Evolutionary conservation across 345 rosid species (phyloP), one percentile per base, ranked within the genome.

Genomic region (Geranium brycei): DNA sequence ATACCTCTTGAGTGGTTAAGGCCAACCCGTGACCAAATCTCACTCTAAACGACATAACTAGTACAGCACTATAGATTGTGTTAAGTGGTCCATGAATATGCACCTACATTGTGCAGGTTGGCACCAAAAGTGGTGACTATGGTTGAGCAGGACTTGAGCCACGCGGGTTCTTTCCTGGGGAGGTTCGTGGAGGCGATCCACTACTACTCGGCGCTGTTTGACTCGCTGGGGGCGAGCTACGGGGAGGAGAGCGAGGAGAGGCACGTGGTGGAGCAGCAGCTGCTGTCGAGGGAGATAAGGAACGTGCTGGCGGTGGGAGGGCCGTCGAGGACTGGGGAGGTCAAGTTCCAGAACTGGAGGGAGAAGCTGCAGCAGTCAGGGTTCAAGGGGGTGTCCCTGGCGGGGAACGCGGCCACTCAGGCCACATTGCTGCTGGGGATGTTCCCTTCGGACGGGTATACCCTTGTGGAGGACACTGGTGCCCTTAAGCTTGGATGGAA

Each of bases 191-290:
- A 93, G 71, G 99, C 99, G 3, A 88, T 93, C 66, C 99, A 93
- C 77, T 93, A 93, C 79, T 93, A 93, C 77, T 93, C 99, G 0
- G 99, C 99, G 0, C 65, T 93, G 59, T 93, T 93, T 19, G 99
- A 93, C 60, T 93, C 99, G 0, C 72, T 93, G 0, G 99, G 99
- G 17, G 97, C 99, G 0, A 88, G 97, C 78, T 87, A 88, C 31
- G 96, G 95, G 0, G 99, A 93, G 70, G 99, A 93, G 81, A 90
- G 97, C 67, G 97, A 93, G 75, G 96, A 93, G 81, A 79, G 99
- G 63, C 97, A 93, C 18, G 95, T 85, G 4, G 99, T 93, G 63
- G 99, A 93, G 76, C 99, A 93, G 71, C 99, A 90, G 80, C 79
- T 93, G 57, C 76, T 93, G 4, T 93, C 99, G 0, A 82, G 84